Base-by-base conservation (phyloP, 2,329 filamentous ascomycete species). In the Exophiala oligosperma region DNA sequence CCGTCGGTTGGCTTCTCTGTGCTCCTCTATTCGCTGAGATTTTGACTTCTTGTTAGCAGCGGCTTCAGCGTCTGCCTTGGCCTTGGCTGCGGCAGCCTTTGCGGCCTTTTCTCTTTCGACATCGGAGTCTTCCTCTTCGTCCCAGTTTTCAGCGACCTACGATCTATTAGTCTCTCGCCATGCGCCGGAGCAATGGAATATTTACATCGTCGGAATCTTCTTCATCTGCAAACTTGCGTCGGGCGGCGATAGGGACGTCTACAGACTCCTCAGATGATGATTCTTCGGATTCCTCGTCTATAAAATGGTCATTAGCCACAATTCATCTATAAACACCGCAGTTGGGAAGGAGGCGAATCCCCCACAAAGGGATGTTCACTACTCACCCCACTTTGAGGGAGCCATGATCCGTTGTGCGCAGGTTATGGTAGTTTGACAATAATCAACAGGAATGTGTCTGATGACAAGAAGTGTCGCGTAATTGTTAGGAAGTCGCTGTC, bases 81-180 rank as follows among this genome's bases (percentile, higher is more conserved):
- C 91, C 76, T 96, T 95, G 53, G 85, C 89, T 71, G 91, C 92
- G 4, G 83, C 88, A 51, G 87, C 91, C 79, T 93, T 94, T 76
- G 89, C 90, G 28, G 85, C 90, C 81, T 97, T 99, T 77, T 97
- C 92, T 69, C 92, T 90, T 80, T 99, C 94, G 68, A 87, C 93
- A 70, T 99, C 94, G 62, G 92, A 96, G 78, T 99, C 94, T 71
- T 97, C 94, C 67, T 90, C 92, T 58, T 91, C 93, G 70, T 97
- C 92, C 94, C 94, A 99, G 35, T 91, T 93, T 60, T 99, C 94
- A 71, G 97, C 84, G 57, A 97, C 91, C 88, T 96, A 54, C 51
- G 44, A 48, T 52, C 56, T 58, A 51, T 60, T 56, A 61, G 26
- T 14, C 38, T 59, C 55, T 50, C 47, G 44, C 24, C 29, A 47